These are phyloP conservation scores for Lentinula boryana DNA, from an alignment of 768 basidiomycete genomes.

Conservation along the genomic window DNA sequence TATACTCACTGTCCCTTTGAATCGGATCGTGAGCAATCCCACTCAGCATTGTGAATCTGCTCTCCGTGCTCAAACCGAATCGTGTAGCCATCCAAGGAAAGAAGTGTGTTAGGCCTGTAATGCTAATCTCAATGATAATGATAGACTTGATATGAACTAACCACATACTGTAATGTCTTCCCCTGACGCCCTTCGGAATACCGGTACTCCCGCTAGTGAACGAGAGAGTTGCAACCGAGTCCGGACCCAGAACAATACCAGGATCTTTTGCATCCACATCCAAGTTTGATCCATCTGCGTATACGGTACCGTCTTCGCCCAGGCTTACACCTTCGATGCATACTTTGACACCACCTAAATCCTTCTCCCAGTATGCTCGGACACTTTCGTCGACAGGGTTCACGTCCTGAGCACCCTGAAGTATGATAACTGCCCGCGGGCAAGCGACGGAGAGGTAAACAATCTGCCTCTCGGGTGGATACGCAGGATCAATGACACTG, in stretches of 20 bases:
- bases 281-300: conserved; percentile 21
- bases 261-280: conserved; percentile 78
- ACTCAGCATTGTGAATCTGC: conserved; percentile 96
- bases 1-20: conserved; percentile 88
- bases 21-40: conserved; percentile 99
- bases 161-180: conserved; percentile 76
- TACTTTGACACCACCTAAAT: conserved; percentile 54
- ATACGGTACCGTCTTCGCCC: conserved; percentile 65
- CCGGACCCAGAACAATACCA: conserved; percentile 84
- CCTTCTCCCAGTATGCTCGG: conserved; percentile 70
- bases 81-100: conserved; percentile 98
- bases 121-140: neutral
- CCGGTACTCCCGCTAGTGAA: conserved; percentile 98
- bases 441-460: conserved; percentile 91
- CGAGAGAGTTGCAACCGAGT: conserved; percentile 88
- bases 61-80: conserved; percentile 67
- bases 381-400: conserved; percentile 54
- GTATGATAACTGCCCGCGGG: conserved; percentile 84
- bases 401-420: conserved; percentile 85
- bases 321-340: conserved; percentile 90
- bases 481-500: conserved; percentile 97
- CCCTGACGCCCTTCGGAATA: conserved; percentile 96
- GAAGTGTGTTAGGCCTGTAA: conserved; percentile 75
- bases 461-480: conserved; percentile 88
- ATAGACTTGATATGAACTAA: too few relatives aligned